Base-by-base conservation (phyloP, 2,329 filamentous ascomycete genomes). In the Penicillium frequentans region DNA sequence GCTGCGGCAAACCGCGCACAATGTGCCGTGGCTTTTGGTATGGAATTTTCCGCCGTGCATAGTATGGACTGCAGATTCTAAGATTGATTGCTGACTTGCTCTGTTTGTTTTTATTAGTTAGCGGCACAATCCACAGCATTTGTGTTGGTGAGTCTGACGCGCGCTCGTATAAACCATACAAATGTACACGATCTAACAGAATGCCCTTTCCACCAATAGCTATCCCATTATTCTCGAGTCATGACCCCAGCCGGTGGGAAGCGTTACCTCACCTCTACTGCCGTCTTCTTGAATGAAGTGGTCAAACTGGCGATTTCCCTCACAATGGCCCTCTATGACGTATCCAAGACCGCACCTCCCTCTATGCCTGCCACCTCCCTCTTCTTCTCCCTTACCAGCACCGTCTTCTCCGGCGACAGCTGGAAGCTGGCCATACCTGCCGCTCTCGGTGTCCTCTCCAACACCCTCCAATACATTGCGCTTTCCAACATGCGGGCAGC, bases 391-490 rank as follows among this genome's bases (percentile, higher is more conserved):
- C 85, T 98, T 24, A 90, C 88, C 69, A 87, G 85, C 66, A 86
- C 87, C 29, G 89, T 97, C 16, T 96, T 98, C 71, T 88, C 89
- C 0, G 88, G 89, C 10, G 95, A 98, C 71, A 92, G 92, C 64
- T 98, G 93, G 93, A 96, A 96, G 75, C 79, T 99, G 62, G 91
- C 91, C 9, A 87, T 98, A 43, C 95, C 93, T 0, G 95, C 93
- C 4, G 83, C 86, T 5, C 81, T 98, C 1, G 98, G 96, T 72
- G 96, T 93, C 0, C 73, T 97, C 27, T 91, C 97, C 68, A 98
- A 97, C 70, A 90, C 90, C n/a, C 78, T 98, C 53, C 91, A 97
- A 73, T 99, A 97, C 70, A 84, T 96, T 52, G 93, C 91, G 1
- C 86, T 97, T 11, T 91, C 90, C 59, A 97, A 98, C 65, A 75